phyloP scores from a whole-genome alignment of 352 stramenopile genomes.

The Aphanomyces invadans region DNA sequence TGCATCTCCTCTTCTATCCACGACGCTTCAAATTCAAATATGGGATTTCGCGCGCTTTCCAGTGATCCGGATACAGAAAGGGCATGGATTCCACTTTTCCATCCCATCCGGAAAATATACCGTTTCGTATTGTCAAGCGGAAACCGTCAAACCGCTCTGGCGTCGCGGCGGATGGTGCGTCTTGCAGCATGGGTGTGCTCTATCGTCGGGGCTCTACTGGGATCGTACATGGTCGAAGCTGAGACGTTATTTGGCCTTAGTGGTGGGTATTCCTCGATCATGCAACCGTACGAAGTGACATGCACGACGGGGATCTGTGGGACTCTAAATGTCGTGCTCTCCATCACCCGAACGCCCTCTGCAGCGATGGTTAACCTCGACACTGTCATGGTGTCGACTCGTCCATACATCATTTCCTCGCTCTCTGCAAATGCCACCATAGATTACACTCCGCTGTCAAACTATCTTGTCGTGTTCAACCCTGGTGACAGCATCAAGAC shows the following conservation, averaged over 20 bases:
- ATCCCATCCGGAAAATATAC: not conserved
- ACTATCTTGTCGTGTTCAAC: conserved; percentile 30
- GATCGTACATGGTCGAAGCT: not conserved
- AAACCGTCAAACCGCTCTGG: not conserved
- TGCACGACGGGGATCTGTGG: conserved; percentile 35
- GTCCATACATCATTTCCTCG: conserved; percentile 13
- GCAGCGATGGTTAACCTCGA: conserved; percentile 27
- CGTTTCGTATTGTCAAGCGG: not conserved
- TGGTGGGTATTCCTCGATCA: conserved; percentile 28
- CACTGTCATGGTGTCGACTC: conserved; percentile 37
- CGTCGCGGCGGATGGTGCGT: not conserved
- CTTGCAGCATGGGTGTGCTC: not conserved
- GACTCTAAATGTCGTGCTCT: conserved; percentile 28
- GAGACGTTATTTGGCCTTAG: conserved; percentile 34
- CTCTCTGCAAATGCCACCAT: conserved; percentile 25
- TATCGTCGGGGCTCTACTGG: conserved; percentile 11
- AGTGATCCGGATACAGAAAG: not conserved
- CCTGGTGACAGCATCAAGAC: conserved; percentile 29
- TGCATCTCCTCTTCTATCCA: not conserved
- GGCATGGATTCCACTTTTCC: not conserved
- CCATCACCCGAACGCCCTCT: conserved; percentile 29
- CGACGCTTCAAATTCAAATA: not conserved
- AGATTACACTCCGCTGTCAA: conserved; percentile 34
- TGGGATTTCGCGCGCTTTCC: conserved; percentile 8
- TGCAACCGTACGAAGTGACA: conserved; percentile 30